These are phyloP conservation scores for Aristolochia fimbriata DNA, from an alignment of 164 flowering plant species.

Conservation along the genomic window DNA sequence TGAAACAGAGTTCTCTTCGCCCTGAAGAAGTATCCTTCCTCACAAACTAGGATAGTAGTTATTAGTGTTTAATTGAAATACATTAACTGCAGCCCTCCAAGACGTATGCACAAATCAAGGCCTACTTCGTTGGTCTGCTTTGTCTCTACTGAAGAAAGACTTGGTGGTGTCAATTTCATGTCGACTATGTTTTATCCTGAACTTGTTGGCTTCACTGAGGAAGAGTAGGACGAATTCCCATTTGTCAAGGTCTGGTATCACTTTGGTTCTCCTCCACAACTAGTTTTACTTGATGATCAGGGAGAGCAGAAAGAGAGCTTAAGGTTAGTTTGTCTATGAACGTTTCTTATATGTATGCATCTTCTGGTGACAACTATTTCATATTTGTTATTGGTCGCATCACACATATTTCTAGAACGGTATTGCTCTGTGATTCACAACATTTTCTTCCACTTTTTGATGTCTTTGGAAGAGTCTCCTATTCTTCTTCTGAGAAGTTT, in stretches of 20 bases:
- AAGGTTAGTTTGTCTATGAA: conserved; percentile 34
- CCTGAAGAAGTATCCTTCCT: conserved; percentile 56
- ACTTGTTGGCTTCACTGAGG: conserved; percentile 78
- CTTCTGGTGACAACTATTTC: not conserved
- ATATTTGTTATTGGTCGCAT: too few relatives aligned
- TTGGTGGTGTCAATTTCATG: too few relatives aligned
- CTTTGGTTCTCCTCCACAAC: conserved; percentile 80
- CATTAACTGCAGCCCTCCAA: too few relatives aligned
- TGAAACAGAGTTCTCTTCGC: conserved; percentile 40
- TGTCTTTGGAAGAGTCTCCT: too few relatives aligned
- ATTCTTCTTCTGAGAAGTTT: too few relatives aligned
- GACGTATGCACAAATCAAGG: too few relatives aligned
- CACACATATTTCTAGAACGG: too few relatives aligned
- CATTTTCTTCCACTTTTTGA: too few relatives aligned
- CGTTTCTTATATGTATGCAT: not conserved
- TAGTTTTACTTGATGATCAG: conserved; percentile 70
- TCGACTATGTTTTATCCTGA: conserved; percentile 57
- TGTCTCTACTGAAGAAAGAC: too few relatives aligned
- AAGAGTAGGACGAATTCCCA: conserved; percentile 75
- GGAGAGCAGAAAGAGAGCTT: conserved; percentile 67
- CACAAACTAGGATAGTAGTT: not conserved
- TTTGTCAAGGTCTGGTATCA: conserved; percentile 57
- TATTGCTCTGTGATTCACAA: too few relatives aligned
- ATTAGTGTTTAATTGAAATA: too few relatives aligned
- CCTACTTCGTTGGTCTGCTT: too few relatives aligned